Evolutionary conservation across 2,329 filamentous ascomycete genomes (phyloP), one percentile per base, ranked within the genome.

Genomic region (Ceratocystis albifundus): DNA sequence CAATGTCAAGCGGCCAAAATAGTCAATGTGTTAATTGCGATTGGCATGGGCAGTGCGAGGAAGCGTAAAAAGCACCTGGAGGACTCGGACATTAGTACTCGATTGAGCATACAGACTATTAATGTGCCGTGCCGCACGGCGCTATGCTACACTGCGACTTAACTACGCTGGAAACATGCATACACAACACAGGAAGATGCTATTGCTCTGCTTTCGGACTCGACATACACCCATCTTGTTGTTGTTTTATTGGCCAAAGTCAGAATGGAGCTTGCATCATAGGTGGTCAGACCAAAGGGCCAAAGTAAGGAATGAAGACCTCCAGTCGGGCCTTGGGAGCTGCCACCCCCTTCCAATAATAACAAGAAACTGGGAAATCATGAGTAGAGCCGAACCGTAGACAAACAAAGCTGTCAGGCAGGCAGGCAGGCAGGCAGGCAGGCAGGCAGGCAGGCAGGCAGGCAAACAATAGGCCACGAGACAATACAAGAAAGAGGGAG

Each of bases 361-460:
- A 59, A n/a, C 53, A 59, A 32, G n/a, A n/a, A n/a, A n/a, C n/a
- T n/a, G n/a, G 53, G 53, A n/a, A 59, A 32, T 30, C 7, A n/a
- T 8, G 17, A 59, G 53, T 30, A 20, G 53, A n/a, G 12, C 12
- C 17, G 12, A 30, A 59, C 28, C 17, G 8, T 25, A 59, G 53
- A 59, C 25, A 59, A 59, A 59, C 25, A 59, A 59, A 17, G 53
- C 28, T 59, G 25, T 59, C 3, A 32, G 12, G 20, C 20, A 3
- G 15, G 17, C 36, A 30, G n/a, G n/a, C n/a, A n/a, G n/a, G n/a
- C n/a, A n/a, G n/a, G n/a, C n/a, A n/a, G n/a, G n/a, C n/a, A n/a
- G n/a, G n/a, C n/a, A n/a, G n/a, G n/a, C n/a, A n/a, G n/a, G n/a
- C n/a, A n/a, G n/a, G n/a, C 3, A 32, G 12, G 20, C 20, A 3